Conservation (phyloP, 805 yeast genomes). For the Kodamaea lidongshanica region DNA sequence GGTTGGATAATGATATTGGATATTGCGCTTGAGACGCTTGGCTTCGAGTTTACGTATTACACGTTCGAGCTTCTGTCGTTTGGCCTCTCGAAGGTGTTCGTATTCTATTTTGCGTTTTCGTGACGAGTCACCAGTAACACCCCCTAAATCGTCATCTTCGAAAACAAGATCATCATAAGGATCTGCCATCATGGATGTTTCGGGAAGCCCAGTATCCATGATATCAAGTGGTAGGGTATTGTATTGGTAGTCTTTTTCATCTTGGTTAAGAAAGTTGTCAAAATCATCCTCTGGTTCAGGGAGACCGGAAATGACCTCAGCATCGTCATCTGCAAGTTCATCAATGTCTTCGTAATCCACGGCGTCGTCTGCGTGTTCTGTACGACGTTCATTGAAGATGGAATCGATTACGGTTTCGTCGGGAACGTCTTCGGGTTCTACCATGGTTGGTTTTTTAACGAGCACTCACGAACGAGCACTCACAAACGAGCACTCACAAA, state of each 20-base stretch:
- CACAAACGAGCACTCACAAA: no score
- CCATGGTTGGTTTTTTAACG: no score
- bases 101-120: constrained; percentile 15
- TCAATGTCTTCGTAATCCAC: constrained; percentile 48
- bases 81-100: constrained; percentile 18
- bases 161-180: constrained; percentile 12
- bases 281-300: constrained; percentile 17
- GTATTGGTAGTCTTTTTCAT: constrained; percentile 1
- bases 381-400: constrained; percentile 29
- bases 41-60: constrained; percentile 26
- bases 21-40: constrained; percentile 20
- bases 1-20: constrained; percentile 54
- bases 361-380: constrained; percentile 85
- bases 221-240: constrained; percentile 7
- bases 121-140: constrained; percentile 1
- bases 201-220: constrained; percentile 2
- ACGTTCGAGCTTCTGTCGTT: constrained; percentile 23
- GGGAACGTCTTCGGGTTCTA: constrained; percentile 20
- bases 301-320: constrained; percentile 22
- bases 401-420: constrained; percentile 34
- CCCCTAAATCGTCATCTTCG: constrained; percentile 18
- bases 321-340: constrained; percentile 50
- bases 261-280: constrained; percentile 14
- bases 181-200: constrained; percentile 8
- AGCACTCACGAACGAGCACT: no score